Evolutionary conservation across 192 early-diverging fungal species (phyloP), one percentile per base, ranked within the genome.

Genomic region (Cetraspora pellucida): DNA sequence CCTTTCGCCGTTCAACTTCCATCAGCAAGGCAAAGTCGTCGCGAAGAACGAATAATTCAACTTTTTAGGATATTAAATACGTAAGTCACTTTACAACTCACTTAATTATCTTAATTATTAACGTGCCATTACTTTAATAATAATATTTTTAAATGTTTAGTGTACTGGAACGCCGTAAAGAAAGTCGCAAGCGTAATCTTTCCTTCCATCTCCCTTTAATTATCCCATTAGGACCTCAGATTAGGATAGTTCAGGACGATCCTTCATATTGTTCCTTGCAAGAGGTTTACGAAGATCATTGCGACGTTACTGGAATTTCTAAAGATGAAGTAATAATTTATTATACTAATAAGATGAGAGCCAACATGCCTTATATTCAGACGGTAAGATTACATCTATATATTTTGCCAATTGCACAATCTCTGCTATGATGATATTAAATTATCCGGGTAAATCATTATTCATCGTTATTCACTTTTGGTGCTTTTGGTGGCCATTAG

Each of bases 1-100:
- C 90, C 94, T 17, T 99, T 99, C 83, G 88, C 94, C 69, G 93
- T 98, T 28, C 98, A 99, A 83, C 93, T 98, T 77, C 94, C 95
- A n/a, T 91, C 95, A 14, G 87, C 92, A 17, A 86, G 94, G 61
- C 92, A 94, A 74, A 92, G 93, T 79, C 88, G 96, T 30, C 88
- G 97, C 28, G 98, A 99, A 82, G 98, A 99, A 83, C 88, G 95
- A 79, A 92, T 97, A 68, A 87, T 96, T 77, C 98, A 98, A 78
- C 85, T 99, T 47, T 98, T 96, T 83, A 89, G 96, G 67, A 92
- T 98, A 47, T 78, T 98, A 27, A 97, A 98, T 76, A 86, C 83
- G 90, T 89, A 79, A 73, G 63, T 27, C 7, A 13, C 16, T 47
- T 49, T 13, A 25, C 16, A n/a, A 27, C 25, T 11, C 3, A 59